Base-by-base conservation (phyloP, 176 grass and related monocot species). In the Triticum timopheevii region DNA sequence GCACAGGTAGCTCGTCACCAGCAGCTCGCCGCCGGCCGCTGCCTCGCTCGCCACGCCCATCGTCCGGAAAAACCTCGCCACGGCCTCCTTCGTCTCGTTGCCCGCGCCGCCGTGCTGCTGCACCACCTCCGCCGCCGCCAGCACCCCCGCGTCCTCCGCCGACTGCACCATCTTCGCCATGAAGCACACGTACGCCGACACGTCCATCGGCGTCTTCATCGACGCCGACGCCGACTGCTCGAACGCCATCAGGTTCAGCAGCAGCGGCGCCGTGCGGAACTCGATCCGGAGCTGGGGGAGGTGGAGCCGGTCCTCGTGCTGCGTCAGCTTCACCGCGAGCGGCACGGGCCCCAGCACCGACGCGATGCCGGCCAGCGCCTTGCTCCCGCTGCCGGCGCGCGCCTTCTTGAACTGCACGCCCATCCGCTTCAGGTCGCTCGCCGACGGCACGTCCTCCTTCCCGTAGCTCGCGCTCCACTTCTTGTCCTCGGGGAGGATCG, bases 351-450 rank as follows among this genome's bases (percentile, higher is more conserved):
- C 89, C 40, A 91, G 70, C 28, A 88, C 77, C 50, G 86, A 61
- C 49, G 86, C 69, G 77, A 91, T 77, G 12, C 85, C 50, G n/a
- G 69, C 3, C 5, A 61, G 9, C 50, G 13, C 30, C 45, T 35
- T 45, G 82, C 70, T 77, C 27, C 47, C 20, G 19, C 34, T 27
- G 6, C 10, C 30, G 30, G 39, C 31, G 65, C 84, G 73, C 13
- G 66, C 24, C 42, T 84, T 80, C 62, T 40, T 77, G 85, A 91
- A 88, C 23, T 39, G 61, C 36, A 91, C 89, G 50, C 82, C 80
- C 89, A 91, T 85, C n/a, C 85, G 82, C 77, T 88, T 91, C n/a
- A 91, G 85, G 89, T 91, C 86, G 77, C 62, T 91, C 62, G 89
- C 85, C 22, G 85, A 80, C 8, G 89, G 81, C 68, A 91, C 81